Evolutionary conservation across 768 basidiomycete species (phyloP), one percentile per base, ranked within the genome.

Genomic region (Podaxis sp.): DNA sequence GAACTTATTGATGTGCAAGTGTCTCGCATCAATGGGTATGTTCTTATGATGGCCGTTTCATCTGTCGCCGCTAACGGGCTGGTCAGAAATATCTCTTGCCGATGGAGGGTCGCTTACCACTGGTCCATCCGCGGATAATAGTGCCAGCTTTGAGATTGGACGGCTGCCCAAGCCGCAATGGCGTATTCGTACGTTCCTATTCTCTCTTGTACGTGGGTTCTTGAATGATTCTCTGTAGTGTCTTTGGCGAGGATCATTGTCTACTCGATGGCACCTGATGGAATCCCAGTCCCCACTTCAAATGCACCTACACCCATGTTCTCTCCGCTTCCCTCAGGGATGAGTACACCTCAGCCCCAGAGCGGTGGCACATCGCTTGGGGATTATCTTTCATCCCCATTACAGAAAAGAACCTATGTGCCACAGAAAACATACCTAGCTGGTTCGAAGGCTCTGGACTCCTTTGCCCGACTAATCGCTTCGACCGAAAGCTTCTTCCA

Each of bases 401-500:
- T 90, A 1, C 76, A 77, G n/a, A 83, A 82, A 65, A 79, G 78
- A 57, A 74, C 70, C 3, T 72, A 69, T 39, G 72, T 64, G n/a
- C 59, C 72, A 44, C 82, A 74, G 69, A 84, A 78, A 69, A 82
- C 83, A 2, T 93, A 88, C 72, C 76, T 95, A n/a, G 95, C 83
- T 13, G 95, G 95, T 12, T 91, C 86, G 24, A 91, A 86, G 72
- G 92, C 94, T 3, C 76, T 96, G 61, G 93, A 95, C 71, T 91
- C 93, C 7, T 76, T 96, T n/a, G 87, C 86, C 11, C 88, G 88
- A 72, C 77, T 96, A 64, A 87, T 96, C 67, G 91, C 90, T 6
- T 93, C 92, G 4, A 90, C 87, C 28, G 95, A 96, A 73, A 88
- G 87, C 61, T 95, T 94, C 77, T 96, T 95, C 76, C 94, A 95